A percentile compares a stretch with the other conserved stretches of the same genome.
Conservation (phyloP, 2,329 filamentous ascomycete genomes). For the Xylaria arbuscula region DNA sequence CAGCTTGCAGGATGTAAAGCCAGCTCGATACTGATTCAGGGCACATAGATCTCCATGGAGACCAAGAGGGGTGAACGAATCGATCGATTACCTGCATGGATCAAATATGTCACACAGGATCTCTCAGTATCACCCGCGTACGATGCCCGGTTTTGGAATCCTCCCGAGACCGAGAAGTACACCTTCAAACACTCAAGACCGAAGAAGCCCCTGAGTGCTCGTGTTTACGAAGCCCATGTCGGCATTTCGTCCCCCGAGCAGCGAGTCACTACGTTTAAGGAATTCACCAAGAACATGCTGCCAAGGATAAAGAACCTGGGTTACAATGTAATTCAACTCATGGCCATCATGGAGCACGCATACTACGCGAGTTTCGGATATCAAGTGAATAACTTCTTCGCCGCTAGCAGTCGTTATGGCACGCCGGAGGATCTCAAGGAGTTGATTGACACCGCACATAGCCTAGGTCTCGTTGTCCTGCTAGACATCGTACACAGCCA, state of each 20-base stretch:
- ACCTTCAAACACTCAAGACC: constrained; percentile 85
- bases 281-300: constrained; percentile 93
- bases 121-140: constrained; percentile 89
- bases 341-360: constrained; percentile 99
- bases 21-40: constrained; percentile 9
- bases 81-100: constrained; percentile 94
- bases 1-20: neutral
- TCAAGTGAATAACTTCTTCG: constrained; percentile 99
- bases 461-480: constrained; percentile 88
- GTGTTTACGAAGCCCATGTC: constrained; percentile 98
- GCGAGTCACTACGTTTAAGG: constrained; percentile 92
- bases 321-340: constrained; percentile 97
- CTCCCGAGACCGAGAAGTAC: constrained; percentile 79
- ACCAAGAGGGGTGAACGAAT: constrained; percentile 82
- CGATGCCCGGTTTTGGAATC: constrained; percentile 97
- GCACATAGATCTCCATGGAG: constrained; percentile 79
- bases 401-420: constrained; percentile 94
- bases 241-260: constrained; percentile 94
- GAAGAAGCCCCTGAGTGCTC: constrained; percentile 83
- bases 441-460: constrained; percentile 93
- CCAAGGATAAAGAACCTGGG: constrained; percentile 89
- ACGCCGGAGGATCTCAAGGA: constrained; percentile 95
- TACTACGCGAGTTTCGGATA: constrained; percentile 99
- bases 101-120: constrained; percentile 96
- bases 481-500: constrained; percentile 98